Base-by-base conservation (phyloP, 164 flowering plant genomes). In the Chimonanthus salicifolius region DNA sequence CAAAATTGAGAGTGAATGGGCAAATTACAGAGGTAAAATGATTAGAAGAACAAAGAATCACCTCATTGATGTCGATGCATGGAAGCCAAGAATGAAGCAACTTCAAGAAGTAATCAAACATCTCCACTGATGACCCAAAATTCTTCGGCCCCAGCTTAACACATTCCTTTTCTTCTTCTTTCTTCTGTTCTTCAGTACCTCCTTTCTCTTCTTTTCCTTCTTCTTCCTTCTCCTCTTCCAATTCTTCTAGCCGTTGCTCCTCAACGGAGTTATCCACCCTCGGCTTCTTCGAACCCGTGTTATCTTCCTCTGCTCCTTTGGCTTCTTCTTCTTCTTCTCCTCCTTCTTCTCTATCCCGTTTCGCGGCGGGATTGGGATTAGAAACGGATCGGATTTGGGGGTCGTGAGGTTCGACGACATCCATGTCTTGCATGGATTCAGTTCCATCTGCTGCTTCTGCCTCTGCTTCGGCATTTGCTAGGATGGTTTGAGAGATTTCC, bases 71-170 rank as follows among this genome's bases (percentile, higher is more conserved):
- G 58, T 87, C 79, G 51, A 94, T 15, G 80, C 88, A 85, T n/a
- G 90, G 72, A 18, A 91, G 84, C 98, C 98, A 94, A 76, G 63
- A 62, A 74, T 89, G 94, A 67, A 90, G 89, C 8, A 92, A 77
- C 84, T 90, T 88, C 84, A 47, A 81, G 81, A 90, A 94, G 76
- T 94, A 90, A 80, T 94, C 88, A 63, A 86, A 94, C 92, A 94
- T 87, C 79, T 89, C 94, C 9, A 80, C 87, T 0, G 96, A 82
- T 0, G 96, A 79, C 0, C 75, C 80, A 76, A 94, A 90, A 43
- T 9, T 77, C 82, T 94, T 94, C 21, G 95, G 89, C 3, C 95
- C 97, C 46, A 93, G 18, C 6, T 6, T 76, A 13, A 85, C 69
- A 43, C 10, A 46, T 21, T 21, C 64, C 5, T 7, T 8, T 47